Conservation (phyloP, 148 eudicot genomes). For the Spergularia marina region DNA sequence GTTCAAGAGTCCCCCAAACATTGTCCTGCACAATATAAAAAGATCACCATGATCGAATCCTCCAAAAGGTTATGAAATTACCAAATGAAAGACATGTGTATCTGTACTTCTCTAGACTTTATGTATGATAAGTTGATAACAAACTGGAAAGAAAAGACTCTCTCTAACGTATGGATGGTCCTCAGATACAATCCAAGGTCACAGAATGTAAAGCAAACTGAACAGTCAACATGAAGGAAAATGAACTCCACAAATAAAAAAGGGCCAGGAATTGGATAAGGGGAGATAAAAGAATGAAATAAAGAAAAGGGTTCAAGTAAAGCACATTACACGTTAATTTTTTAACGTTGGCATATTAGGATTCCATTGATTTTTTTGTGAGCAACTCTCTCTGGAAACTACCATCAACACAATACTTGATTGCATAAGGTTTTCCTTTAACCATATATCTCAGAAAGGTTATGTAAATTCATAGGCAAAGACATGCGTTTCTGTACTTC, state of each 20-base stretch:
- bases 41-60: background rate
- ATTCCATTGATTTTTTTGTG: too few species aligned
- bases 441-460: too few species aligned
- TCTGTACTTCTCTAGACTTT: background rate
- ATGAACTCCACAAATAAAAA: background rate
- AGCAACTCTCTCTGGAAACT: background rate
- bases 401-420: background rate
- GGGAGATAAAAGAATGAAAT: too few species aligned
- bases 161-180: too few species aligned
- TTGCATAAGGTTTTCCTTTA: too few species aligned
- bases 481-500: too few species aligned
- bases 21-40: constrained; percentile 29
- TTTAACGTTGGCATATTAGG: too few species aligned
- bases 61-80: background rate
- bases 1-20: constrained; percentile 15
- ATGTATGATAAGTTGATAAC: too few species aligned
- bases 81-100: background rate
- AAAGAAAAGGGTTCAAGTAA: too few species aligned
- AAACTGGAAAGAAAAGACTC: background rate
- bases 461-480: too few species aligned
- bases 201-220: background rate
- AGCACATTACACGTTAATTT: too few species aligned
- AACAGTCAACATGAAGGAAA: background rate
- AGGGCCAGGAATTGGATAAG: background rate
- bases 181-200: background rate